These are phyloP conservation scores for Botryococcus braunii DNA, from an alignment of 163 green algal species.

Conservation along the genomic window DNA sequence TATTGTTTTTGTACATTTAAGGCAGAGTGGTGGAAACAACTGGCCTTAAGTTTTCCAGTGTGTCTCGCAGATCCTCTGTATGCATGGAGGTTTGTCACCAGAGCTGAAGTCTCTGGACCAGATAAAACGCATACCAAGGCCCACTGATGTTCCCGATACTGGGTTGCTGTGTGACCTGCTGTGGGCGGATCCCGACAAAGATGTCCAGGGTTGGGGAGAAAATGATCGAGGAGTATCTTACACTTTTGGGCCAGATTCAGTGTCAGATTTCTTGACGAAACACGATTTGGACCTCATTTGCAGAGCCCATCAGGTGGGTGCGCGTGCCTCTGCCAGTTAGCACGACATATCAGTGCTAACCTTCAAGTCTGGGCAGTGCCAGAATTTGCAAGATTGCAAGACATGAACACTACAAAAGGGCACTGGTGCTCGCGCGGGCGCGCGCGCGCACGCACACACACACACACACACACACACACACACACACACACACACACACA, in stretches of 20 bases:
- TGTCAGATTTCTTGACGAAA: constrained; percentile 92
- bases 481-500: too few species aligned
- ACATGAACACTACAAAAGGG: too few species aligned
- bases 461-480: too few species aligned
- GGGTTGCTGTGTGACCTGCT: constrained; percentile 97
- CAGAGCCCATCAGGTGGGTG: constrained; percentile 87
- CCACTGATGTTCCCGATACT: constrained; percentile 93
- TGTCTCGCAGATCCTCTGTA: constrained; percentile 91
- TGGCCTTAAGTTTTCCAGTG: too few species aligned
- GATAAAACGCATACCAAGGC: constrained; percentile 92
- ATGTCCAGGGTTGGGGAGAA: constrained; percentile 95
- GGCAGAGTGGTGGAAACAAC: too few species aligned
- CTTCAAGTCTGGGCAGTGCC: too few species aligned
- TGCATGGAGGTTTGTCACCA: constrained; percentile 95
- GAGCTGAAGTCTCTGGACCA: constrained; percentile 96
- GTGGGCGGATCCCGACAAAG: constrained; percentile 98
- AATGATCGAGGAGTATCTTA: constrained; percentile 98
- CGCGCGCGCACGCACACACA: too few species aligned
- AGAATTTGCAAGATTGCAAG: too few species aligned
- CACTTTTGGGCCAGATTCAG: constrained; percentile 93
- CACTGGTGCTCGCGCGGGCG: too few species aligned
- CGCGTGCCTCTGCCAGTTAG: too few species aligned
- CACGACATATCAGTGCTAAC: too few species aligned
- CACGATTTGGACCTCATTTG: constrained; percentile 98
- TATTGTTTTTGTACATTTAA: too few species aligned